Percentiles rank a stretch among this genome's conserved stretches.
Evolutionary conservation across 768 basidiomycete genomes (phyloP).

Genomic region (Collybia sp.): DNA sequence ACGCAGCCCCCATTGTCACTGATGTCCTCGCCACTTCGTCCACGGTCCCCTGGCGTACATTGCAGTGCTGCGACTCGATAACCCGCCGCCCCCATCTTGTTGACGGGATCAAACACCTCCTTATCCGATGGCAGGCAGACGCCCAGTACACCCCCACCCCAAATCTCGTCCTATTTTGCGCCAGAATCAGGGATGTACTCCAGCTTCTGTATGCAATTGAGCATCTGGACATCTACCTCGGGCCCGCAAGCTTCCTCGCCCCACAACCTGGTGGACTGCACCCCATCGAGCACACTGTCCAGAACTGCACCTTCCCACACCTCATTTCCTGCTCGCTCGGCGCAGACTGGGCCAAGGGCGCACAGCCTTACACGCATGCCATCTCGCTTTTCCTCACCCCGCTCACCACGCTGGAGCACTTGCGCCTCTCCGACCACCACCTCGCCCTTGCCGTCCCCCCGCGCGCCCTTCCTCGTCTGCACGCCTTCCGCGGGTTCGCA

Average conservation of each 20-base stretch:
- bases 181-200: slow-evolving; percentile 32
- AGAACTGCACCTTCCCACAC: slow-evolving; percentile 32
- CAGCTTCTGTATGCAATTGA: slow-evolving; percentile 37
- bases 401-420: slow-evolving; percentile 36
- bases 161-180: slow-evolving; percentile 32
- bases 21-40: slow-evolving; percentile 40
- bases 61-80: slow-evolving; percentile 51
- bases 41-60: slow-evolving; percentile 35
- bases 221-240: slow-evolving; percentile 50
- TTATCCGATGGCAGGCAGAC: slow-evolving; percentile 51
- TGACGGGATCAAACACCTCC: slow-evolving; percentile 39
- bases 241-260: slow-evolving; percentile 33
- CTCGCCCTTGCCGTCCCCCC: slow-evolving; percentile 34
- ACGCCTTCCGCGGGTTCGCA: slow-evolving; percentile 56
- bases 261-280: slow-evolving; percentile 21
- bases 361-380: slow-evolving; percentile 33
- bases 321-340: slow-evolving; percentile 37
- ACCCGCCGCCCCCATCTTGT: slow-evolving; percentile 38
- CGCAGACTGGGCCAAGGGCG: slow-evolving; percentile 38
- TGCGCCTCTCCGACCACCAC: slow-evolving; percentile 43
- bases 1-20: slow-evolving; percentile 43
- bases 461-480: slow-evolving; percentile 41
- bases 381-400: slow-evolving; percentile 39
- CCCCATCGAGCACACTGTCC: slow-evolving; percentile 42
- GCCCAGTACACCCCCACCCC: slow-evolving; percentile 19